Percentiles rank a stretch among this genome's conserved stretches.
These are phyloP conservation scores for Aeschynomene evenia DNA, from an alignment of 306 rosid genomes.

Conservation along the genomic window DNA sequence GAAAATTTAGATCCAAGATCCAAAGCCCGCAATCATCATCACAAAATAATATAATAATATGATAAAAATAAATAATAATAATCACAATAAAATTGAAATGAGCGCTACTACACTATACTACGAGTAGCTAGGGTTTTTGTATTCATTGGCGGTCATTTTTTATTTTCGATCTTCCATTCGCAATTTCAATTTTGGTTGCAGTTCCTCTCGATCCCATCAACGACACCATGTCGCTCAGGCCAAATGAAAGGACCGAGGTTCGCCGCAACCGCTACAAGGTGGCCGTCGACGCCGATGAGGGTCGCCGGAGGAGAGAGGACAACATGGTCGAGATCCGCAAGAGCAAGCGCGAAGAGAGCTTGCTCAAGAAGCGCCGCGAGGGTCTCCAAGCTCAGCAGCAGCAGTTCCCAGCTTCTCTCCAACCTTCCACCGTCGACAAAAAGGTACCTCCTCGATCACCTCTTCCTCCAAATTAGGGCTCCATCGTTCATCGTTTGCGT, in stretches of 20 bases:
- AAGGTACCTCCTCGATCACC: slow-evolving; percentile 33
- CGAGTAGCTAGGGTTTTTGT: slow-evolving; percentile 1
- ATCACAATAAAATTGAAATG: too few relatives aligned
- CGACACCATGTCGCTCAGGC: slow-evolving; percentile 66
- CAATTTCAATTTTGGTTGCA: neutral
- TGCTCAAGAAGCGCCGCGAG: slow-evolving; percentile 82
- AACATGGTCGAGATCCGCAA: slow-evolving; percentile 86
- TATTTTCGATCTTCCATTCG: slow-evolving; percentile 15
- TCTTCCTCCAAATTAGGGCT: slow-evolving; percentile 22
- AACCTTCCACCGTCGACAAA: slow-evolving; percentile 47
- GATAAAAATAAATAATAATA: too few relatives aligned
- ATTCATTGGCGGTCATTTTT: neutral
- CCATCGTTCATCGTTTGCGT: slow-evolving; percentile 11
- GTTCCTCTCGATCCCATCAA: neutral
- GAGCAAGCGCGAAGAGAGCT: slow-evolving; percentile 79
- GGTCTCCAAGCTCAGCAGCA: slow-evolving; percentile 60
- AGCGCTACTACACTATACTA: too few relatives aligned
- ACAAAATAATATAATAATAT: too few relatives aligned
- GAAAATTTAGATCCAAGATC: neutral
- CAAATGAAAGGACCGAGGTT: slow-evolving; percentile 68
- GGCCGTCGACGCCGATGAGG: slow-evolving; percentile 78
- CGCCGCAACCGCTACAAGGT: slow-evolving; percentile 88
- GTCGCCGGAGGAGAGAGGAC: slow-evolving; percentile 81
- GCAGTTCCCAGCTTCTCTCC: slow-evolving; percentile 44
- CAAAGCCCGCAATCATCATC: neutral